phyloP scores from a whole-genome alignment of 768 basidiomycete genomes.

The Leccinum subtestaceum region DNA sequence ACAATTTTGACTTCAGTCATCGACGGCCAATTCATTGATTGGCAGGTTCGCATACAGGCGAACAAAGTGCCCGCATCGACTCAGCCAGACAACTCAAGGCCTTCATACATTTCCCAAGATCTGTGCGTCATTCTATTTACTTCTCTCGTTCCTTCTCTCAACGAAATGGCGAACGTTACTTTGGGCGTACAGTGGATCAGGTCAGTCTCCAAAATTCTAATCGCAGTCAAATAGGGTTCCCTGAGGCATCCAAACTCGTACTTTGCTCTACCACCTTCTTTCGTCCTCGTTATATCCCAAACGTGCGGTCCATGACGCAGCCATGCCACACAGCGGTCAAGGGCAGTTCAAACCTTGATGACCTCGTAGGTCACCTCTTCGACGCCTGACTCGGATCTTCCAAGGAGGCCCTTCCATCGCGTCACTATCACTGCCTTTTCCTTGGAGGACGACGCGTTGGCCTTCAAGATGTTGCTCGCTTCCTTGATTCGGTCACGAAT shows the following conservation, averaged over 20 bases:
- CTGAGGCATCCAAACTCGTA: not conserved
- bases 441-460: slow-evolving; percentile 1
- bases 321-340: not conserved
- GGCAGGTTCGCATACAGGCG: not conserved
- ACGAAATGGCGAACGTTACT: not conserved
- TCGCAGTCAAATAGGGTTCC: not conserved
- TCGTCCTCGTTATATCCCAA: not conserved
- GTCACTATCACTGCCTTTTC: slow-evolving; percentile 8
- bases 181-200: not conserved
- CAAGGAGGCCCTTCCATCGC: not conserved
- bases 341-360: slow-evolving; percentile 4
- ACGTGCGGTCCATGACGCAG: not conserved
- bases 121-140: not conserved
- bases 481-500: not conserved
- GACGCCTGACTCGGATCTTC: not conserved
- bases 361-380: not conserved
- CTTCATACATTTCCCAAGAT: not conserved
- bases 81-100: too few relatives aligned
- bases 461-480: slow-evolving; percentile 2
- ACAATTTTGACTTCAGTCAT: not conserved
- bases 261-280: not conserved
- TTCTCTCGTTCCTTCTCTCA: not conserved
- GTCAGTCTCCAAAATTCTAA: not conserved
- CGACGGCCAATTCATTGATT: not conserved
- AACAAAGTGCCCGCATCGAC: not conserved